Evolutionary conservation across 2,329 filamentous ascomycete genomes (phyloP).

Genomic region (Hymenoscyphus infarciens): DNA sequence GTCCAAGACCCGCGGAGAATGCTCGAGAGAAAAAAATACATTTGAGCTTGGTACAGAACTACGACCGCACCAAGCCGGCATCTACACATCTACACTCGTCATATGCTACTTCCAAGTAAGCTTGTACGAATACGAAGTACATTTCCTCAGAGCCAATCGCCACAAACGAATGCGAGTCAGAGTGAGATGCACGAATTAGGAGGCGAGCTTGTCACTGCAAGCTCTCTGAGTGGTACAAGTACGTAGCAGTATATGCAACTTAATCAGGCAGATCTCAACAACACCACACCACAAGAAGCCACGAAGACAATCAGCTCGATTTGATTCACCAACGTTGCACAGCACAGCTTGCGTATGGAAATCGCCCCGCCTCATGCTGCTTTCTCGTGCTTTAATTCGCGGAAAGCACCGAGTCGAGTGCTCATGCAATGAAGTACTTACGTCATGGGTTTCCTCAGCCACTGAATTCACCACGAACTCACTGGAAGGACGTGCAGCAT

Average conservation of each 20-base stretch:
- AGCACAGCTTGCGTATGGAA: not conserved
- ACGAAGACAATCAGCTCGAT: not conserved
- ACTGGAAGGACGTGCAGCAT: not conserved
- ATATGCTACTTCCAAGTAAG: not conserved
- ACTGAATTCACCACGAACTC: no score
- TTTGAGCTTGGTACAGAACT: no score
- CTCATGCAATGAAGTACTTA: not conserved
- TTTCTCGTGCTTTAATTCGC: not conserved
- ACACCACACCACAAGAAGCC: constrained; percentile 1
- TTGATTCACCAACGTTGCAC: constrained; percentile 2
- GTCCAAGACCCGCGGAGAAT: no score
- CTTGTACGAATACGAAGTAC: not conserved
- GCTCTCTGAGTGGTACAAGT: not conserved
- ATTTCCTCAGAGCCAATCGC: not conserved
- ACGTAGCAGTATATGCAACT: not conserved
- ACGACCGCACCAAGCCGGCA: not conserved
- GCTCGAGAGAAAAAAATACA: no score
- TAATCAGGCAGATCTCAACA: not conserved
- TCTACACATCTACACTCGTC: not conserved
- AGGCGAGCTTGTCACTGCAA: not conserved
- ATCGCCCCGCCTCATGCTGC: not conserved
- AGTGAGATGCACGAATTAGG: not conserved
- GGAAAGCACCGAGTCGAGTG: constrained; percentile 1
- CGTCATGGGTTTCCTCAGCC: not conserved
- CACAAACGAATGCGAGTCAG: not conserved